Evolutionary conservation across 176 grass and related monocot genomes (phyloP), one percentile per base, ranked within the genome.

Genomic region (Zea luxurians): DNA sequence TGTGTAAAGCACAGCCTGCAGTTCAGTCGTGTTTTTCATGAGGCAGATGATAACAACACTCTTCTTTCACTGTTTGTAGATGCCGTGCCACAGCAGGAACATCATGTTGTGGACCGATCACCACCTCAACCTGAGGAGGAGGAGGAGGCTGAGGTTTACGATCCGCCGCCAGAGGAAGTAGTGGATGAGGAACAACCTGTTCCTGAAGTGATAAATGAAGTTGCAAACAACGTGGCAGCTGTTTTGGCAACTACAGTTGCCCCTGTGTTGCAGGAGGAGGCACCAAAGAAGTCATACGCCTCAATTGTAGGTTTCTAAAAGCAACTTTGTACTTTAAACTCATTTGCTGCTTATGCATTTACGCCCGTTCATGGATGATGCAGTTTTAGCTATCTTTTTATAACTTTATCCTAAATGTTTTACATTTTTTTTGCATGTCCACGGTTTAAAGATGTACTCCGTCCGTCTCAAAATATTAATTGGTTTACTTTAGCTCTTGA

Each of bases 241-340:
- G 64, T 55, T 18, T 37, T 48, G 17, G 60, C 36, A 15, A 64
- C 66, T 71, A n/a, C 78, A 18, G 49, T 42, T 66, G 42, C 77
- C 34, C 20, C 71, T 7, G 9, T n/a, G 12, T 48, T 44, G 0
- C 86, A 86, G 7, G 88, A 97, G 15, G 88, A 89, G 76, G 84
- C 82, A 37, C 88, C 88, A 67, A 93, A 91, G 68, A 93, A 97
- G 79, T 93, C 90, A 10, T 97, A 93, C 4, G 87, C 90, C 83
- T 97, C 90, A n/a, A 97, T 97, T 89, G 93, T 97, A 93, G 70
- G 90, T 86, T 64, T 85, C 8, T 40, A 8, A 41, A 27, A 27
- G 27, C 59, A 72, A 57, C 27, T 13, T 36, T 6, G 38, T 15
- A 3, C 73, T 41, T 70, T 68, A 0, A 66, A 37, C 34, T 75